A percentile compares a stretch with the other conserved stretches of the same genome.
Evolutionary conservation across 805 yeast genomes (phyloP).

Genomic region (Limtongia smithiae): DNA sequence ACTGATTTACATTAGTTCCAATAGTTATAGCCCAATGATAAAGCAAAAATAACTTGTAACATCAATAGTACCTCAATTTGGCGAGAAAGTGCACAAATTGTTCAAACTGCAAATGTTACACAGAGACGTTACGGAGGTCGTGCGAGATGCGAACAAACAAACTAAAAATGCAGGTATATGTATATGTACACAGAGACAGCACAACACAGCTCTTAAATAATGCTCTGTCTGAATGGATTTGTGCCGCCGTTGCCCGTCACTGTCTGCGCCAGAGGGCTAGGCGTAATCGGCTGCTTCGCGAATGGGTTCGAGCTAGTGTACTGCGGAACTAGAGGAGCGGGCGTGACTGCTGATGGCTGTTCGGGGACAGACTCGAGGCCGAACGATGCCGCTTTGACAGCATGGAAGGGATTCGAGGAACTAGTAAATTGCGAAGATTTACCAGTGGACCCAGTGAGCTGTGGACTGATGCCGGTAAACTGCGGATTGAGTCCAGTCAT

Average conservation of each 20-base stretch:
- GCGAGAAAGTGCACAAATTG: too few relatives aligned
- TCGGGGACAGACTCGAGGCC: constrained; percentile 19
- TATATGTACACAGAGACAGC: too few relatives aligned
- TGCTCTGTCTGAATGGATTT: constrained; percentile 13
- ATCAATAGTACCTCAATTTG: too few relatives aligned
- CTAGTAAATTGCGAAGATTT: neutral
- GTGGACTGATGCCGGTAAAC: constrained; percentile 22
- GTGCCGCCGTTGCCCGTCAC: constrained; percentile 7
- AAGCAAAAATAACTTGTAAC: too few relatives aligned
- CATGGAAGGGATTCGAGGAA: constrained; percentile 20
- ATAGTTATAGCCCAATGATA: too few relatives aligned
- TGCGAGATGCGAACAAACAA: too few relatives aligned
- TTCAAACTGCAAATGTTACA: too few relatives aligned
- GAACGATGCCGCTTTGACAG: constrained; percentile 9
- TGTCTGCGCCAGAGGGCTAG: neutral
- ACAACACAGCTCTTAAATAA: neutral
- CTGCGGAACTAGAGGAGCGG: constrained; percentile 1
- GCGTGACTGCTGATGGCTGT: neutral
- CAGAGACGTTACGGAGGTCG: too few relatives aligned
- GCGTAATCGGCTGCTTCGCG: constrained; percentile 2
- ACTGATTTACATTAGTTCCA: too few relatives aligned
- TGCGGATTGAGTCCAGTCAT: neutral
- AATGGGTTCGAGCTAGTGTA: constrained; percentile 9
- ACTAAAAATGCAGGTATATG: too few relatives aligned
- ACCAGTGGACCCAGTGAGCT: constrained; percentile 10